phyloP scores from a whole-genome alignment of 1,284 basidiomycete species.

The Leccinum solheimii region DNA sequence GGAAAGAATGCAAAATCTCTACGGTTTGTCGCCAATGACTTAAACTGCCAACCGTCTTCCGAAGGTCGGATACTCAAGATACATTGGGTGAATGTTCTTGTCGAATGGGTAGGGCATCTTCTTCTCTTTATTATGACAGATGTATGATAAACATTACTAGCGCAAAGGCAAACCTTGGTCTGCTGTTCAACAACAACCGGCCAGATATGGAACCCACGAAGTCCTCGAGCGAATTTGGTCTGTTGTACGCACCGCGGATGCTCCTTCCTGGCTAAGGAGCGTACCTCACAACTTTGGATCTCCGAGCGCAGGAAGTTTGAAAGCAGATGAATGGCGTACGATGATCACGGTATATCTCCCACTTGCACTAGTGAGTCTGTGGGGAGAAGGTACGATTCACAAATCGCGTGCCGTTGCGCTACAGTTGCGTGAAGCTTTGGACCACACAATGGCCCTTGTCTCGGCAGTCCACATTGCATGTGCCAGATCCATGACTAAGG shows the following conservation, averaged over 20 bases:
- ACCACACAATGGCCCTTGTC: constrained; percentile 12
- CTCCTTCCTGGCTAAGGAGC: constrained; percentile 1
- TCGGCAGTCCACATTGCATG: constrained; percentile 6
- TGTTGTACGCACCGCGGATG: background rate
- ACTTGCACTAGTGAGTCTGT: constrained; percentile 6
- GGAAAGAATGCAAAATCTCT: constrained; percentile 3
- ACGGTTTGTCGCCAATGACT: background rate
- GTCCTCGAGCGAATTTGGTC: constrained; percentile 1
- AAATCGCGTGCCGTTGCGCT: background rate
- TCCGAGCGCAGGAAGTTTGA: background rate
- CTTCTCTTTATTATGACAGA: background rate
- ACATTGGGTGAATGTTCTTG: background rate
- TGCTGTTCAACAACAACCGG: background rate
- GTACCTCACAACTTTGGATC: constrained; percentile 6
- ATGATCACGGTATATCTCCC: constrained; percentile 8
- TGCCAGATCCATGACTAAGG: constrained; percentile 1
- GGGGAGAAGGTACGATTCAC: constrained; percentile 2
- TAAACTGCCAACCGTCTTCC: background rate
- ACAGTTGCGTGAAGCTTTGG: background rate
- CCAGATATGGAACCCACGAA: background rate
- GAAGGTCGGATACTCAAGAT: constrained; percentile 1
- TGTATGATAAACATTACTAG: background rate
- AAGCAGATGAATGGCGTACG: constrained; percentile 9
- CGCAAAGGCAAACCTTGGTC: constrained; percentile 2
- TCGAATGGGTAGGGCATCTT: constrained; percentile 1